These are phyloP conservation scores for Fusarium sterilihyphosum DNA, from an alignment of 2,329 filamentous ascomycete species.

Conservation along the genomic window DNA sequence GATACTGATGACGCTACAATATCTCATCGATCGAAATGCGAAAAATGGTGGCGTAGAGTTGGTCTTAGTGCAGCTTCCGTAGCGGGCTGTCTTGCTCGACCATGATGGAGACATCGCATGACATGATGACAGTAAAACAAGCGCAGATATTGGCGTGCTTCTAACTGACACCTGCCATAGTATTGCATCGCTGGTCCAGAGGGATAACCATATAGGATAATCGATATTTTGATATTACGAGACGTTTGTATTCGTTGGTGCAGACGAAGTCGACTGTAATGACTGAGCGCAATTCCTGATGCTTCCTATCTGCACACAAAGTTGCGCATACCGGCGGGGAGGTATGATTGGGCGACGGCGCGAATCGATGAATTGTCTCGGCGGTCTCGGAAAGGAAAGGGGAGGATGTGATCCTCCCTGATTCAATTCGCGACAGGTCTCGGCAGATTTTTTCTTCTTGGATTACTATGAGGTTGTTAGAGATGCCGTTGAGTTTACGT, in stretches of 20 bases:
- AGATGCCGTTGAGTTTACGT: slow-evolving; percentile 14
- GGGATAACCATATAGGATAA: background rate
- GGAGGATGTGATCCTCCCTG: background rate
- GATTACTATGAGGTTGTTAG: background rate
- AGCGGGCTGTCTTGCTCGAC: slow-evolving; percentile 34
- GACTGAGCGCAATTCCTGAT: slow-evolving; percentile 14
- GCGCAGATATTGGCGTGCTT: background rate
- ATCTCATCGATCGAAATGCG: slow-evolving; percentile 10
- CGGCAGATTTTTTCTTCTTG: slow-evolving; percentile 5
- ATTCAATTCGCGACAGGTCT: slow-evolving; percentile 26
- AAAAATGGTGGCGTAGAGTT: slow-evolving; percentile 43
- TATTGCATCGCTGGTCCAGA: background rate
- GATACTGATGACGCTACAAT: slow-evolving; percentile 26
- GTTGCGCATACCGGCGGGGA: slow-evolving; percentile 1
- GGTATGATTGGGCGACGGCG: background rate
- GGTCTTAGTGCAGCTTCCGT: slow-evolving; percentile 45
- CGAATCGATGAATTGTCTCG: slow-evolving; percentile 21
- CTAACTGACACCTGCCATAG: background rate
- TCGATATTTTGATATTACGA: background rate
- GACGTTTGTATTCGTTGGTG: background rate
- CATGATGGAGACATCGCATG: slow-evolving; percentile 32
- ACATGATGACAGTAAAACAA: slow-evolving; percentile 16
- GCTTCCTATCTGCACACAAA: slow-evolving; percentile 9
- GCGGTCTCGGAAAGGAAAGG: slow-evolving; percentile 1
- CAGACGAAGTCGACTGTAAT: slow-evolving; percentile 19